Percentiles rank a stretch among this genome's conserved stretches.
Conservation (phyloP, 148 eudicot genomes). For the Spergularia marina region DNA sequence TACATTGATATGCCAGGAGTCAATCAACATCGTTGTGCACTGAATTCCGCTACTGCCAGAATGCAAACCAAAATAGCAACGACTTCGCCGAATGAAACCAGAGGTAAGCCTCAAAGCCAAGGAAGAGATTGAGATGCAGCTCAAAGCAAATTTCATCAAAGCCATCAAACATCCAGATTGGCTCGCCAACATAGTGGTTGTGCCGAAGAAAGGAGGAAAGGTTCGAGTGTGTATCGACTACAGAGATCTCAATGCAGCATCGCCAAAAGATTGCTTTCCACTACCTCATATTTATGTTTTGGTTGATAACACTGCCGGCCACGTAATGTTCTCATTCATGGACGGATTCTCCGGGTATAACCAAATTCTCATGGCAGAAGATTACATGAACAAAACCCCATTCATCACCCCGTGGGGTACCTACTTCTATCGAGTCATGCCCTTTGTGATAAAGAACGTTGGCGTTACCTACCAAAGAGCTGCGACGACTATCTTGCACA, state of each 20-base stretch:
- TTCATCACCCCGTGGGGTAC: too few relatives aligned
- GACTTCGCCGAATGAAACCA: neutral
- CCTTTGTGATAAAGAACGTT: too few relatives aligned
- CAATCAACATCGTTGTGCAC: neutral
- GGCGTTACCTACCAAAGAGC: neutral
- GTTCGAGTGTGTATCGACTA: neutral
- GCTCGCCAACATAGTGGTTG: neutral
- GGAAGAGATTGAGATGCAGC: neutral
- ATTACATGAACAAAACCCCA: neutral
- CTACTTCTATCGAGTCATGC: too few relatives aligned
- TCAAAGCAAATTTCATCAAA: too few relatives aligned
- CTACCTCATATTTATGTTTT: neutral
- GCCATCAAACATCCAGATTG: too few relatives aligned
- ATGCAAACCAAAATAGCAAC: neutral
- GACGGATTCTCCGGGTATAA: neutral
- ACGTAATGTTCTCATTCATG: too few relatives aligned
- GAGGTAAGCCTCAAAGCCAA: neutral
- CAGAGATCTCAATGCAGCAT: neutral
- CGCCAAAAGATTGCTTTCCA: neutral
- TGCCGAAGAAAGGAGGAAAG: neutral
- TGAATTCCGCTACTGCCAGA: neutral
- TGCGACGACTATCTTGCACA: neutral
- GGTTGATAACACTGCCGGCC: neutral
- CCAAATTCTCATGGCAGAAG: conserved; percentile 9
- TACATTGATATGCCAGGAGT: neutral